Evolutionary conservation across 75 land plant species (phyloP).

Genomic region (Adiantum capillusveneris): DNA sequence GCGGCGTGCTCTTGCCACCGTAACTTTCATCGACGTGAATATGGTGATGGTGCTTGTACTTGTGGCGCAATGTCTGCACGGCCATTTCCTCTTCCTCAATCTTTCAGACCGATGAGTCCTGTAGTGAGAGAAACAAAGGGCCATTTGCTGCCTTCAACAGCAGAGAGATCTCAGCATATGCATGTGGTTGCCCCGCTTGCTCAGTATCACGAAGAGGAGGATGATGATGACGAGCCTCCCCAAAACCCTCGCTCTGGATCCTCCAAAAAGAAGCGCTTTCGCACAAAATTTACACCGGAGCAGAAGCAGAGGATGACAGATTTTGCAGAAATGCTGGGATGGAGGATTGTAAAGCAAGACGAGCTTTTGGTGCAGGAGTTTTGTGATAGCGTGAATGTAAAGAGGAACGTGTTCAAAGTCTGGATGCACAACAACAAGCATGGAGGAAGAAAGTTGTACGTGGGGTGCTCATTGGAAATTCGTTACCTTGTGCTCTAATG

Average conservation of each 20-base stretch:
- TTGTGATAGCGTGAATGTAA: slow-evolving; percentile 44
- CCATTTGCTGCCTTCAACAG: too few species aligned
- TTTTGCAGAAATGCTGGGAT: slow-evolving; percentile 23
- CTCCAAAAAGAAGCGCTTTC: slow-evolving; percentile 1
- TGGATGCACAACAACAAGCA: slow-evolving; percentile 82
- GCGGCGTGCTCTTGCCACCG: slow-evolving; percentile 37
- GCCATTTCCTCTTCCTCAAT: too few species aligned
- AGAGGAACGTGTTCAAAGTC: slow-evolving; percentile 62
- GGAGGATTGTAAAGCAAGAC: slow-evolving; percentile 55
- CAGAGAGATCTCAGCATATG: too few species aligned
- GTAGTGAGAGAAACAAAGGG: too few species aligned
- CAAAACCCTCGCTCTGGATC: neutral
- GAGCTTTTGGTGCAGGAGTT: slow-evolving; percentile 56
- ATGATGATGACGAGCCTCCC: slow-evolving; percentile 23
- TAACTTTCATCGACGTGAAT: slow-evolving; percentile 25
- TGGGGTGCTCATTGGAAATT: too few species aligned
- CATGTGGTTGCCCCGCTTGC: too few species aligned
- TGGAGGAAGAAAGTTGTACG: neutral
- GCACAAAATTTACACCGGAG: neutral
- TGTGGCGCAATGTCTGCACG: too few species aligned
- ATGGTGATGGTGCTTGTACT: too few species aligned
- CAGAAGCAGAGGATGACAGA: neutral
- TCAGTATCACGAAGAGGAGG: neutral
- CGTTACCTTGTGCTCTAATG: too few species aligned
- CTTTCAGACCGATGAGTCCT: too few species aligned